Conservation (phyloP, 768 basidiomycete genomes). For the Scleroderma citrinum region DNA sequence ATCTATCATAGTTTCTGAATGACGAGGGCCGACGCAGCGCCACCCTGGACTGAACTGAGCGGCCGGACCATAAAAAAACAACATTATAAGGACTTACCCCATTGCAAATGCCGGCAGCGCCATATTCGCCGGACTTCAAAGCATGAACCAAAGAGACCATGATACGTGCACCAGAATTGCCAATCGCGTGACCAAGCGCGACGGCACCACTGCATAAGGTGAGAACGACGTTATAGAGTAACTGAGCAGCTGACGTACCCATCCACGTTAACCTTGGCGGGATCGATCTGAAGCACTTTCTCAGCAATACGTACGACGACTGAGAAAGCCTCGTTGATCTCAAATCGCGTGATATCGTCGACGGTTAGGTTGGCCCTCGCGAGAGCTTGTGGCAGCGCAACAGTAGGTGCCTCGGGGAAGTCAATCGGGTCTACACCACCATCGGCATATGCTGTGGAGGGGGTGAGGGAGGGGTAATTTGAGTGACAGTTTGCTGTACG, state of each 20-base stretch:
- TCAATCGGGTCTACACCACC: slow-evolving; percentile 95
- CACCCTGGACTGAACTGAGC: slow-evolving; percentile 52
- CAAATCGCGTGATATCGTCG: slow-evolving; percentile 86
- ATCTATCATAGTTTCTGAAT: slow-evolving; percentile 72
- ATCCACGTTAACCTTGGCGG: slow-evolving; percentile 84
- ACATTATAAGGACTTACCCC: slow-evolving; percentile 61
- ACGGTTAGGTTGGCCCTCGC: slow-evolving; percentile 78
- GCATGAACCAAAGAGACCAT: slow-evolving; percentile 88
- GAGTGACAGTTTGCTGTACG: slow-evolving; percentile 26
- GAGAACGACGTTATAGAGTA: slow-evolving; percentile 9
- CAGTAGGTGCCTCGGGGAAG: slow-evolving; percentile 92
- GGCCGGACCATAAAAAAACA: slow-evolving; percentile 5
- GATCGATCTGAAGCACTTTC: slow-evolving; percentile 78
- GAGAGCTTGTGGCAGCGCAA: slow-evolving; percentile 85
- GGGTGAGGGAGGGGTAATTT: background rate
- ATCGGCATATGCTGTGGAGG: slow-evolving; percentile 80
- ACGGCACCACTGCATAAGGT: slow-evolving; percentile 75
- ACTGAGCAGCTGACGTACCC: slow-evolving; percentile 46
- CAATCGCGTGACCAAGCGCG: slow-evolving; percentile 93
- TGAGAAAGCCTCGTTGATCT: slow-evolving; percentile 98
- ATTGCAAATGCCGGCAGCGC: slow-evolving; percentile 95
- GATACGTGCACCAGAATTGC: slow-evolving; percentile 93
- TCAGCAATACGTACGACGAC: slow-evolving; percentile 89
- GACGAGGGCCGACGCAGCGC: slow-evolving; percentile 86
- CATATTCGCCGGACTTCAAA: slow-evolving; percentile 89